Conservation (phyloP, 805 yeast species). For the Wickerhamomyces chambardii region DNA sequence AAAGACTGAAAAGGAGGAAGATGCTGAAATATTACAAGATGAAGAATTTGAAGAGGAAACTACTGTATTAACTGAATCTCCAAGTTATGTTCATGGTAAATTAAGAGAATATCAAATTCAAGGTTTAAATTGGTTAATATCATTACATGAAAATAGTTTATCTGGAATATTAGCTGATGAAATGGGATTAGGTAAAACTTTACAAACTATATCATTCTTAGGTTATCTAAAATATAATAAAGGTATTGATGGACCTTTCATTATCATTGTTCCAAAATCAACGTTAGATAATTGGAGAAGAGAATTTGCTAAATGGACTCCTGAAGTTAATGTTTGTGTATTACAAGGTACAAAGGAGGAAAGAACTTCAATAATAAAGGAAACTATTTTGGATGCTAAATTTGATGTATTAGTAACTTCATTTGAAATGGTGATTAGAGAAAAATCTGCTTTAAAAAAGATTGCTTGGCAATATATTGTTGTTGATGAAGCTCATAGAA, state of each 20-base stretch:
- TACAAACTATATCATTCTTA: conserved; percentile 87
- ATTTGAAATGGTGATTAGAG: conserved; percentile 89
- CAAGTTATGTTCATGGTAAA: conserved; percentile 66
- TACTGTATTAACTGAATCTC: conserved; percentile 80
- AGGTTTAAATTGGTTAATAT: conserved; percentile 91
- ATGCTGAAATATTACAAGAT: conserved; percentile 79
- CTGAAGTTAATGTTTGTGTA: conserved; percentile 80
- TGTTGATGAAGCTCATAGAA: conserved; percentile 95
- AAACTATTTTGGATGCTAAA: conserved; percentile 55
- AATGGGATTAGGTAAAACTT: conserved; percentile 96
- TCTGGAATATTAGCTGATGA: conserved; percentile 96
- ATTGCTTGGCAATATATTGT: conserved; percentile 90
- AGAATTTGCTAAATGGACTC: conserved; percentile 94
- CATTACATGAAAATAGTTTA: conserved; percentile 77
- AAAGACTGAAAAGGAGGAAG: conserved; percentile 93
- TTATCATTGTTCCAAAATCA: conserved; percentile 90
- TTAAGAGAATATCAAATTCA: conserved; percentile 90
- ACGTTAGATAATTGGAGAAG: conserved; percentile 95
- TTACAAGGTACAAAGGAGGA: conserved; percentile 88
- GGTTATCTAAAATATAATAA: conserved; percentile 79
- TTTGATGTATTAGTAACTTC: conserved; percentile 90
- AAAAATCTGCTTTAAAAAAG: conserved; percentile 71
- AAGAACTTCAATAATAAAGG: conserved; percentile 50
- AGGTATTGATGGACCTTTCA: conserved; percentile 80
- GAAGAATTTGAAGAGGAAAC: conserved; percentile 60